Evolutionary conservation across 345 rosid genomes (phyloP).

Genomic region (Trapa bicornis): DNA sequence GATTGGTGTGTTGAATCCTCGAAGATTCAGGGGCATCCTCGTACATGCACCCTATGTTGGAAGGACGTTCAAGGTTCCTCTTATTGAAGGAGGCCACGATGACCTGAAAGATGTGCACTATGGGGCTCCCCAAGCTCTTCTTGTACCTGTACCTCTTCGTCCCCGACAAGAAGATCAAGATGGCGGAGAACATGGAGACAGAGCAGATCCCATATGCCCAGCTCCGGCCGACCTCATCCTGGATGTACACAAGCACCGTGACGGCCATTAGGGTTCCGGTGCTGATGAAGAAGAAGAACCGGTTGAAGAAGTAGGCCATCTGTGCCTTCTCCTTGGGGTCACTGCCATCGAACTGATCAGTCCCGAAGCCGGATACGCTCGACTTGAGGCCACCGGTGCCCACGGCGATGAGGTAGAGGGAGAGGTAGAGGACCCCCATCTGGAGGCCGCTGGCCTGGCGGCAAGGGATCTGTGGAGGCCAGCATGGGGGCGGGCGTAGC

Average conservation of each 20-base stretch:
- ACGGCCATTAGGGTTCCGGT: conserved; percentile 45
- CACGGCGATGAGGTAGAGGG: conserved; percentile 43
- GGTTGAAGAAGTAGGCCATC: conserved; percentile 49
- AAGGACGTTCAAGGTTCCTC: conserved; percentile 39
- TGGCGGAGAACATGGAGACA: conserved; percentile 49
- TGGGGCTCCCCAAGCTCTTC: conserved; percentile 65
- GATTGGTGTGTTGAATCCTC: conserved; percentile 47
- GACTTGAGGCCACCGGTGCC: conserved; percentile 69
- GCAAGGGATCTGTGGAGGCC: conserved; percentile 24
- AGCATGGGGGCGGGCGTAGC: conserved; percentile 59
- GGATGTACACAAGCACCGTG: conserved; percentile 52
- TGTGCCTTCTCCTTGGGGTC: conserved; percentile 49
- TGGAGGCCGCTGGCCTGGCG: conserved; percentile 45
- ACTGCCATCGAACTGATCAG: conserved; percentile 53
- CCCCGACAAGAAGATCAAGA: conserved; percentile 44
- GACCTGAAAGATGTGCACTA: conserved; percentile 68
- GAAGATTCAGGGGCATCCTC: conserved; percentile 34
- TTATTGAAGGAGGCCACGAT: conserved; percentile 48
- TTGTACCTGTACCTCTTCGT: conserved; percentile 57
- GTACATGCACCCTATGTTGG: conserved; percentile 29
- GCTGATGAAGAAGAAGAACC: conserved; percentile 53
- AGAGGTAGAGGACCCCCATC: conserved; percentile 55
- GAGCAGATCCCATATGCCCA: conserved; percentile 52
- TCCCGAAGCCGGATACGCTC: conserved; percentile 57
- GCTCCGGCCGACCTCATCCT: conserved; percentile 49